These are phyloP conservation scores for Phytophthora sp. DNA, from an alignment of 352 stramenopile species.

Conservation along the genomic window DNA sequence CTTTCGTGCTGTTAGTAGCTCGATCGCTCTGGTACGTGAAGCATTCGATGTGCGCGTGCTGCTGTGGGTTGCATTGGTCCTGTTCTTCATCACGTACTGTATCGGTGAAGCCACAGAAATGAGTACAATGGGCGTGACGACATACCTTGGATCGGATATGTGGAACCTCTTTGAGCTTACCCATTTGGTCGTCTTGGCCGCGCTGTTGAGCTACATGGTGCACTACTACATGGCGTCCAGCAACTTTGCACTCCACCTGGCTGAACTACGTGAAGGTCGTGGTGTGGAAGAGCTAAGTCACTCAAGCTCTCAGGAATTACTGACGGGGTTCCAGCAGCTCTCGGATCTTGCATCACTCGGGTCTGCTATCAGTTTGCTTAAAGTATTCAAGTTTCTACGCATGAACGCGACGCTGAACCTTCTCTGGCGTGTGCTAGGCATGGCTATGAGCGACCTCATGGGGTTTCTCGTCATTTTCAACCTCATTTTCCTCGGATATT, in stretches of 20 bases:
- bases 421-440: slow-evolving; percentile 84
- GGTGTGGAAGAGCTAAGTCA: slow-evolving; percentile 67
- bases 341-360: slow-evolving; percentile 77
- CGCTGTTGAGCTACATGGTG: slow-evolving; percentile 68
- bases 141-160: slow-evolving; percentile 85
- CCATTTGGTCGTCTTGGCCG: slow-evolving; percentile 70
- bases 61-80: slow-evolving; percentile 67
- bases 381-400: slow-evolving; percentile 90
- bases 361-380: slow-evolving; percentile 82
- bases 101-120: slow-evolving; percentile 83
- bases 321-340: slow-evolving; percentile 75
- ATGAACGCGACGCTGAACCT: slow-evolving; percentile 91
- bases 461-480: slow-evolving; percentile 91
- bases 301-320: slow-evolving; percentile 61
- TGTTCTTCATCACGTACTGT: slow-evolving; percentile 84
- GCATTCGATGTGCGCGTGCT: slow-evolving; percentile 65
- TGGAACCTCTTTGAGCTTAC: slow-evolving; percentile 90
- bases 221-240: slow-evolving; percentile 72
- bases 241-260: slow-evolving; percentile 55
- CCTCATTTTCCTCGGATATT: slow-evolving; percentile 88
- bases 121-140: slow-evolving; percentile 71
- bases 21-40: slow-evolving; percentile 30
- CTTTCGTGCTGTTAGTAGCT: slow-evolving; percentile 21
- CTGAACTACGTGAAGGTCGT: slow-evolving; percentile 39
- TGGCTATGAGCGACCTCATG: slow-evolving; percentile 87